A percentile compares a stretch with the other conserved stretches of the same genome.
phyloP scores from a whole-genome alignment of 208 protist species.

The Crithidia expoeki region DNA sequence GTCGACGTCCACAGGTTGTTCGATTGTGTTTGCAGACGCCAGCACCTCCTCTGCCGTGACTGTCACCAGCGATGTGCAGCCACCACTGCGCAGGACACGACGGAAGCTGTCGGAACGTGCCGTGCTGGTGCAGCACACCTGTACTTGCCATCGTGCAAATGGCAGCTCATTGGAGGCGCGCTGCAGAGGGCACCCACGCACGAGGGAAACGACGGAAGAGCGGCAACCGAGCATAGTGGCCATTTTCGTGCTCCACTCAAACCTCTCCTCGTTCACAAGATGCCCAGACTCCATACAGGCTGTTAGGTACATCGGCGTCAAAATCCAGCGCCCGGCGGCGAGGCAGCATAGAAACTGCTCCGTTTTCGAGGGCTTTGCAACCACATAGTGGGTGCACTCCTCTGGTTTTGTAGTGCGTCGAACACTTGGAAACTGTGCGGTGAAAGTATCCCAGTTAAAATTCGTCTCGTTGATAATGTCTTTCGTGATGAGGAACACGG shows the following conservation, averaged over 20 bases:
- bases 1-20: neutral
- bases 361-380: slow-evolving; percentile 57
- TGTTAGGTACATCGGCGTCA: slow-evolving; percentile 62
- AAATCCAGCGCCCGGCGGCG: slow-evolving; percentile 67
- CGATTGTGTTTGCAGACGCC: neutral
- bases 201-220: slow-evolving; percentile 42
- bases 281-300: slow-evolving; percentile 33
- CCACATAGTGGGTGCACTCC: slow-evolving; percentile 80
- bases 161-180: slow-evolving; percentile 32
- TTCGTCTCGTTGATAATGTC: slow-evolving; percentile 15
- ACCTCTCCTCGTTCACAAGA: slow-evolving; percentile 45
- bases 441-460: slow-evolving; percentile 25
- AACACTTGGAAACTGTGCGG: slow-evolving; percentile 14
- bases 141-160: slow-evolving; percentile 54
- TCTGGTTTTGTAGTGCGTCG: slow-evolving; percentile 37
- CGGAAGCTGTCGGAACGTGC: slow-evolving; percentile 46
- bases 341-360: slow-evolving; percentile 66
- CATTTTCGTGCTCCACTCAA: slow-evolving; percentile 59
- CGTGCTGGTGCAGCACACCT: slow-evolving; percentile 49
- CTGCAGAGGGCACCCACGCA: slow-evolving; percentile 50
- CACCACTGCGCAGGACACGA: slow-evolving; percentile 58
- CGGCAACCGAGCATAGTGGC: slow-evolving; percentile 26
- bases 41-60: slow-evolving; percentile 33
- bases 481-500: slow-evolving; percentile 34
- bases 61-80: slow-evolving; percentile 34